Conservation (phyloP, 140 eudicot genomes). For the Flaveria floridana region DNA sequence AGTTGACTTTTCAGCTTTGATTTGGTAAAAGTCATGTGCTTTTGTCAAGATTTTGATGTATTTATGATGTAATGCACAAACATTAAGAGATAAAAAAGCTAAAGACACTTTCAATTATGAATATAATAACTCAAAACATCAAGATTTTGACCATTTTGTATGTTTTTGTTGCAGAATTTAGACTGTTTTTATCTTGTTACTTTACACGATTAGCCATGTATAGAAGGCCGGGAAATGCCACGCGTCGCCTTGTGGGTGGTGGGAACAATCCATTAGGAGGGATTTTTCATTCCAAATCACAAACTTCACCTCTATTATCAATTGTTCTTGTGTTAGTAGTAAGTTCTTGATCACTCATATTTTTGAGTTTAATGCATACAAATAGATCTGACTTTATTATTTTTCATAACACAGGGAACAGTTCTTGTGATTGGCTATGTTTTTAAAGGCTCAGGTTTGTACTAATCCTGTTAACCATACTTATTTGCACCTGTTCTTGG, state of each 20-base stretch:
- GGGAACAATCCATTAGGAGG: slow-evolving; percentile 57
- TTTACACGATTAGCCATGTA: slow-evolving; percentile 45
- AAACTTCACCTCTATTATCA: slow-evolving; percentile 52
- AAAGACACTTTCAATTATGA: not conserved
- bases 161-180: slow-evolving; percentile 20
- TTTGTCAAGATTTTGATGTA: slow-evolving; percentile 14
- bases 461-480: slow-evolving; percentile 3
- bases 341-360: slow-evolving; percentile 21
- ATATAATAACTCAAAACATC: not conserved
- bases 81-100: not conserved
- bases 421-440: slow-evolving; percentile 62
- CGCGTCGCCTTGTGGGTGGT: slow-evolving; percentile 49
- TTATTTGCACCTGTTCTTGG: not conserved
- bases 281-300: slow-evolving; percentile 62
- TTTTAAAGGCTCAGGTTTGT: slow-evolving; percentile 57
- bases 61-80: not conserved
- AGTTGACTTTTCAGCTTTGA: not conserved
- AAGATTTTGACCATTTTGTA: slow-evolving; percentile 10
- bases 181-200: slow-evolving; percentile 18
- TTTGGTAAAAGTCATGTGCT: slow-evolving; percentile 4
- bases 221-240: slow-evolving; percentile 52
- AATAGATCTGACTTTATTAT: slow-evolving; percentile 6
- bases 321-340: slow-evolving; percentile 54
- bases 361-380: not conserved
- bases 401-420: slow-evolving; percentile 48